Percentiles rank a stretch among this genome's conserved stretches.
Evolutionary conservation across 164 flowering plant species (phyloP).

Genomic region (Chimonanthus praecox): DNA sequence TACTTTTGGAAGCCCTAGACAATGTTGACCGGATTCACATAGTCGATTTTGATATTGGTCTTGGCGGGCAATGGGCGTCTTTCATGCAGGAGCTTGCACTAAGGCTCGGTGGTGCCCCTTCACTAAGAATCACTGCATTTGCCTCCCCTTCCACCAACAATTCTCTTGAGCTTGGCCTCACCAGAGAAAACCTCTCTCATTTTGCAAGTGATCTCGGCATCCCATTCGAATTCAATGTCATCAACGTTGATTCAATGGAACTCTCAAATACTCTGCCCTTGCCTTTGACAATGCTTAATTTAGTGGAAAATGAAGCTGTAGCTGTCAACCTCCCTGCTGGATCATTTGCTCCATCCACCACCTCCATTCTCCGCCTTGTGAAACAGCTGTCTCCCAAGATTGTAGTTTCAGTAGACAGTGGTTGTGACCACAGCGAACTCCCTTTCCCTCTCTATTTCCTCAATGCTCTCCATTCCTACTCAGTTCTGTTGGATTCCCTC

Average conservation of each 20-base stretch:
- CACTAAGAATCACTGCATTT: slow-evolving; percentile 64
- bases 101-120: slow-evolving; percentile 35
- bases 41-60: slow-evolving; percentile 58
- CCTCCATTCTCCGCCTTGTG: slow-evolving; percentile 50
- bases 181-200: slow-evolving; percentile 49
- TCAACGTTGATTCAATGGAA: slow-evolving; percentile 44
- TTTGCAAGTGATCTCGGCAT: slow-evolving; percentile 56
- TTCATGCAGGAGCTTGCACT: slow-evolving; percentile 74
- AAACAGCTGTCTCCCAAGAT: slow-evolving; percentile 69
- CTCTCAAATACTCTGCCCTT: background rate
- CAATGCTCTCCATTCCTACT: slow-evolving; percentile 46
- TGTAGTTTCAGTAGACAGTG: slow-evolving; percentile 63
- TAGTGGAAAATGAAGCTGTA: slow-evolving; percentile 46
- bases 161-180: slow-evolving; percentile 50
- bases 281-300: slow-evolving; percentile 6
- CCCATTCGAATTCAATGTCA: slow-evolving; percentile 44
- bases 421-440: slow-evolving; percentile 55
- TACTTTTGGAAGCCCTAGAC: slow-evolving; percentile 58
- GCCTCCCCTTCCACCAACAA: slow-evolving; percentile 49
- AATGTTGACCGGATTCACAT: slow-evolving; percentile 47
- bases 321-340: slow-evolving; percentile 60
- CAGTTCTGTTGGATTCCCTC: slow-evolving; percentile 55
- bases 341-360: slow-evolving; percentile 31
- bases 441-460: slow-evolving; percentile 56
- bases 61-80: slow-evolving; percentile 88